A percentile compares a stretch with the other conserved stretches of the same genome.
Evolutionary conservation across 306 rosid species (phyloP).

Genomic region (Cucumis hystrix): DNA sequence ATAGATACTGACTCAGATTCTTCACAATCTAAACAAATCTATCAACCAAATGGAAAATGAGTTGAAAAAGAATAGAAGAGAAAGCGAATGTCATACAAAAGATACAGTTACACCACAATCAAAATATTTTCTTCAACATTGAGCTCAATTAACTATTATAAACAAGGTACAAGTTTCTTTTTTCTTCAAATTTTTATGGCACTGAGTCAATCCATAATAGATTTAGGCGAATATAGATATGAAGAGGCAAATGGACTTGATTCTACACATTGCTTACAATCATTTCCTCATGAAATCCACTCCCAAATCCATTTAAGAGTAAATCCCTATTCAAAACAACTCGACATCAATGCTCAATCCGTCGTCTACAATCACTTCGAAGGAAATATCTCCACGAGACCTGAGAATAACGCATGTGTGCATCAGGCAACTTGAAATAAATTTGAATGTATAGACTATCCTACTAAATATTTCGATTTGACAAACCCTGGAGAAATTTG

Average conservation of each 20-base stretch:
- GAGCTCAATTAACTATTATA: conserved; percentile 1
- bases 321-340: not conserved
- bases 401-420: not conserved
- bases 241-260: not conserved
- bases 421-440: not conserved
- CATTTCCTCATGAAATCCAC: not conserved
- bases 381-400: not conserved
- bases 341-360: not conserved
- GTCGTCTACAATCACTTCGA: not conserved
- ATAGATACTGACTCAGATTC: not conserved
- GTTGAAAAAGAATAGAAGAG: not conserved
- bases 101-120: not conserved
- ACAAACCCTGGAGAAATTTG: no score
- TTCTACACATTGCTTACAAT: conserved; percentile 2
- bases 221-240: not conserved
- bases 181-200: not conserved
- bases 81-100: not conserved
- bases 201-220: not conserved
- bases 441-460: not conserved
- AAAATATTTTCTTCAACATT: not conserved
- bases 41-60: not conserved
- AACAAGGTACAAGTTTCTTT: not conserved
- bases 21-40: not conserved
- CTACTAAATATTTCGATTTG: no score
- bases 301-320: not conserved